Conservation (phyloP, 768 basidiomycete species). For the Russula sp. region DNA sequence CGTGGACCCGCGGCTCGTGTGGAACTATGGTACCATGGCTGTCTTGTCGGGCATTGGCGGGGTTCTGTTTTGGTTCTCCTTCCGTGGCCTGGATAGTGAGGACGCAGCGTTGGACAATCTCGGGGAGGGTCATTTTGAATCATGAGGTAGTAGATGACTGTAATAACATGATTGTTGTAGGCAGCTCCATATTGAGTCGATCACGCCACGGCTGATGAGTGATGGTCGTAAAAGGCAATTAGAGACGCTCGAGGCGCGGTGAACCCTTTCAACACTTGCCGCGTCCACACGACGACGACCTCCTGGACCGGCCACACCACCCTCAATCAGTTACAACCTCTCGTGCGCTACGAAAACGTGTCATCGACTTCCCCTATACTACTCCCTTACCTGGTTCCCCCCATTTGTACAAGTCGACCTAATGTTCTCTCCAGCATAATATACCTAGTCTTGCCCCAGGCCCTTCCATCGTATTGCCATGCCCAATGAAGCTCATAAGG, state of each 20-base stretch:
- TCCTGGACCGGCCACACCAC: not conserved
- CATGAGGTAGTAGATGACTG: not conserved
- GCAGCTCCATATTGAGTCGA: too few relatives aligned
- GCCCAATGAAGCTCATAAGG: conserved; percentile 54
- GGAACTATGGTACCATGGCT: conserved; percentile 59
- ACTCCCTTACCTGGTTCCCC: not conserved
- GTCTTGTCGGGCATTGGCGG: conserved; percentile 46
- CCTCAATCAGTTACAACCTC: not conserved
- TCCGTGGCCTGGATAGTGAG: conserved; percentile 46
- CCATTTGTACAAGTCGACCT: conserved; percentile 8
- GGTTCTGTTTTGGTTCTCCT: conserved; percentile 42
- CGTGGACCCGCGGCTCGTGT: conserved; percentile 58
- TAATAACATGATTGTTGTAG: not conserved
- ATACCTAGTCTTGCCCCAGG: conserved; percentile 12
- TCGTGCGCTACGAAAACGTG: not conserved
- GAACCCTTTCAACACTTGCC: not conserved
- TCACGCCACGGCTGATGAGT: not conserved
- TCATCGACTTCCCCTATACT: not conserved
- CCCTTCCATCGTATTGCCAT: conserved; percentile 30
- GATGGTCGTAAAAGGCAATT: conserved; percentile 7
- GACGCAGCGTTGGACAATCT: conserved; percentile 56
- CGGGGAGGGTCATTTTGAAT: conserved; percentile 31
- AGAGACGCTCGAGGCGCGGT: conserved; percentile 1
- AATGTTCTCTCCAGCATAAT: conserved; percentile 21
- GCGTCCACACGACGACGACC: conserved; percentile 4